phyloP scores from a whole-genome alignment of 2,329 filamentous ascomycete species.

The Alternaria burnsii region DNA sequence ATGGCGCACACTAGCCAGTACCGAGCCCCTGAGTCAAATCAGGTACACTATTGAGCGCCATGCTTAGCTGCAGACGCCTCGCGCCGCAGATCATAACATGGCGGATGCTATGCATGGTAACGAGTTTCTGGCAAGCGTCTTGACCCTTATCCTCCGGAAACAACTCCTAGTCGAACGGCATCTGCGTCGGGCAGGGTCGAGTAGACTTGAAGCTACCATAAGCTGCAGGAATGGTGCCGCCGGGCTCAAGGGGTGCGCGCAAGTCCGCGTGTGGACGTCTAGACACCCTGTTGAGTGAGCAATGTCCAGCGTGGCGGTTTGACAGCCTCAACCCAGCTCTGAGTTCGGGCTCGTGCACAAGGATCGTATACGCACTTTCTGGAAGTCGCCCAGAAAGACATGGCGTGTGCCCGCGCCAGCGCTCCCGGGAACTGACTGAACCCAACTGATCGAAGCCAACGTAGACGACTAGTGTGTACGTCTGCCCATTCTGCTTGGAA shows the following conservation, averaged over 20 bases:
- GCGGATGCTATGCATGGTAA: not conserved
- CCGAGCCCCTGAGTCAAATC: slow-evolving; percentile 1
- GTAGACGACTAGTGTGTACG: not conserved
- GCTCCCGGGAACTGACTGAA: not conserved
- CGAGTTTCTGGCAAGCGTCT: not conserved
- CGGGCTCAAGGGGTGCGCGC: not conserved
- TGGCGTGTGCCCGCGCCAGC: not conserved
- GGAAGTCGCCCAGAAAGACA: not conserved
- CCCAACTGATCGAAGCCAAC: not conserved
- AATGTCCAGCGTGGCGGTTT: not conserved
- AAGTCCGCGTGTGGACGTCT: not conserved
- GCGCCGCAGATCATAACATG: not conserved
- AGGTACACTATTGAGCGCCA: slow-evolving; percentile 1
- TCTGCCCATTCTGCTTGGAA: not conserved
- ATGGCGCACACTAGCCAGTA: not conserved
- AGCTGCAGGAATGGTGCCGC: not conserved
- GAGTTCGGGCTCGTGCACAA: not conserved
- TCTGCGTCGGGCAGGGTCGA: slow-evolving; percentile 1
- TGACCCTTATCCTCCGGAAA: not conserved
- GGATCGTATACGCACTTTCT: not conserved
- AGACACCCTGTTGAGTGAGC: not conserved
- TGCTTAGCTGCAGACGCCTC: slow-evolving; percentile 1
- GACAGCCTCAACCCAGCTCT: not conserved
- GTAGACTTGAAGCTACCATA: not conserved
- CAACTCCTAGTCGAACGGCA: not conserved